A percentile compares a stretch with the other conserved stretches of the same genome.
Evolutionary conservation across 2,329 filamentous ascomycete species (phyloP).

Genomic region (Purpureocillium takamizusanense): DNA sequence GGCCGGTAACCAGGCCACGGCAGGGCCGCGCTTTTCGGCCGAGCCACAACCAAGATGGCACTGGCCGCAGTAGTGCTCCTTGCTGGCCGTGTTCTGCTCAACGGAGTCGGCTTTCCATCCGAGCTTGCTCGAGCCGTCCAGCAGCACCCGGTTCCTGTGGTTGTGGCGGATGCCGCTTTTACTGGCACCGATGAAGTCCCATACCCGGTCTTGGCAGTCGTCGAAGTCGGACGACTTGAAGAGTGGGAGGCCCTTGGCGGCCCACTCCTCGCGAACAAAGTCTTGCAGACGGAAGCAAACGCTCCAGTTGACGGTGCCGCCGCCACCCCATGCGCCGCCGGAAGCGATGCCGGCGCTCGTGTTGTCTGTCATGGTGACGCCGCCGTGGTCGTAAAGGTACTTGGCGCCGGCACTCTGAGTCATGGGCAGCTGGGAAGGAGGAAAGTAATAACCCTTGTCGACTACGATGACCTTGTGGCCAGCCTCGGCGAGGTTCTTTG

Average conservation of each 20-base stretch:
- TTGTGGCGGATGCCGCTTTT: constrained; percentile 62
- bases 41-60: constrained; percentile 54
- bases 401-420: constrained; percentile 46
- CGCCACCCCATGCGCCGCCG: constrained; percentile 73
- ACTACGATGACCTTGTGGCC: constrained; percentile 70
- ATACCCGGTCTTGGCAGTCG: constrained; percentile 70
- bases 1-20: constrained; percentile 68
- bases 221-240: constrained; percentile 70
- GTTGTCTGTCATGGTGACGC: constrained; percentile 46
- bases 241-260: constrained; percentile 56
- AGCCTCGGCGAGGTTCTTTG: constrained; percentile 71
- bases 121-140: constrained; percentile 66
- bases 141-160: constrained; percentile 57
- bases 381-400: constrained; percentile 63
- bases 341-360: constrained; percentile 51
- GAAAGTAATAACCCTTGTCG: constrained; percentile 73
- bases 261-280: constrained; percentile 76
- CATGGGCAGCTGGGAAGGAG: constrained; percentile 68
- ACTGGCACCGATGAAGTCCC: constrained; percentile 67
- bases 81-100: constrained; percentile 70
- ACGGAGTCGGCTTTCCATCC: constrained; percentile 62
- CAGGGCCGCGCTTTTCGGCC: constrained; percentile 70
- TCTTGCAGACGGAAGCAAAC: constrained; percentile 58
- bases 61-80: constrained; percentile 64
- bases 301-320: constrained; percentile 83